Evolutionary conservation across 1,139 yeast genomes (phyloP), one percentile per base, ranked within the genome.

Genomic region (Spathaspora sp.): DNA sequence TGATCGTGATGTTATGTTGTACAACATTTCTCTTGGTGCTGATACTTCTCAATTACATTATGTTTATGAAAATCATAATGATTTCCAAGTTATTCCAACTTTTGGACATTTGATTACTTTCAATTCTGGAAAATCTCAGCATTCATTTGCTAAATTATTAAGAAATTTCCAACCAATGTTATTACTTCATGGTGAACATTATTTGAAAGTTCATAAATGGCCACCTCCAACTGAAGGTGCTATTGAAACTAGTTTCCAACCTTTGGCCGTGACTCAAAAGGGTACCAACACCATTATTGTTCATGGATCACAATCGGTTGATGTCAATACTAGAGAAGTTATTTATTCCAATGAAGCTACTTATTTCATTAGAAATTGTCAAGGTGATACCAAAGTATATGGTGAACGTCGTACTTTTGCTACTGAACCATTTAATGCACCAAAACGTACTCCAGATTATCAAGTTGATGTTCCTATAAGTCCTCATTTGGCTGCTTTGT

Each of bases 131-230:
- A 72, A 74, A 49, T 72, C 82, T 45, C 76, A 75, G 49, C 64
- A 78, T 48, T 76, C 83, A 37, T 79, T 82, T 62, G 71, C 78
- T 51, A 72, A 72, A 49, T 68, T 84, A 47, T 83, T 89, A 59
- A 86, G 84, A 54, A 84, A 89, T 70, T 91, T 89, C 76, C 89
- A 89, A 71, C 96, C 95, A 56, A 81, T 86, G 83, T 77, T 85
- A 70, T 78, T 93, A 63, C 77, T 93, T 59, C 98, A 93, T 65
- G 99, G 99, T 52, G 99, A 93, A 70, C 98, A 93, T 66, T 93
- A 87, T 67, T 75, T 91, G 57, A 91, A 84, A 68, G 70, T 93
- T 54, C 79, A 79, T 56, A 82, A 86, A 65, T 84, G 80, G 76
- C 95, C 96, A 53, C 75, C 93, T 48, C 96, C 97, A 54, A 81